Evolutionary conservation across 805 yeast species (phyloP), one percentile per base, ranked within the genome.

Genomic region (Ogataea trehalophila): DNA sequence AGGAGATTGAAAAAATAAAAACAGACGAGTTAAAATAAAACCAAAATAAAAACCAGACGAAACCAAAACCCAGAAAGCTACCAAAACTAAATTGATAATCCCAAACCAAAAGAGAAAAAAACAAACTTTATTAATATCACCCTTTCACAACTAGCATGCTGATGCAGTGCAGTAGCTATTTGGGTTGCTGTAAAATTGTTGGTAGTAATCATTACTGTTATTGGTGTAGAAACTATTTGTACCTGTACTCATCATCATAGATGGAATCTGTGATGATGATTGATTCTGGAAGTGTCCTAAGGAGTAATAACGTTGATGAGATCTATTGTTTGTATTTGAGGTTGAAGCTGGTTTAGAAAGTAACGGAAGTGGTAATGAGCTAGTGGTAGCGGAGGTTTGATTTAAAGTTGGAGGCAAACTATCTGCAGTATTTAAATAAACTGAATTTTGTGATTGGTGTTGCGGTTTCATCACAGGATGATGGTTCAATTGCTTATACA

Each of bases 251-350:
- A 40, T 54, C 58, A 56, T 50, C 42, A 52, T 18, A 13, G 52
- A 43, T 13, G 55, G 58, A 26, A 50, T 46, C 37, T 36, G 40
- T 17, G 7, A 16, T 15, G 42, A 14, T n/a, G 42, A 14, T 26
- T 23, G 18, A 29, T 23, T 15, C 5, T 33, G 33, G 15, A 42
- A 51, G 35, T 44, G 47, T 31, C 51, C 47, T 35, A 52, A 37
- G 6, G 59, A 54, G 42, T 55, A 55, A 42, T 55, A 52, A 23
- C 59, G 56, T 38, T 55, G 58, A 35, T 53, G 41, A 35, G 44
- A 43, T 14, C 13, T 22, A 14, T 18, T 6, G 42, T 45, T 16
- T 23, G 15, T 17, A 26, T 31, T n/a, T 15, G 26, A 15, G 22
- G 41, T 26, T 23, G 41, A 11, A 39, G 15, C 33, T 39, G 7